Base-by-base conservation (phyloP, 768 basidiomycete genomes). In the Tulasnella calospora region DNA sequence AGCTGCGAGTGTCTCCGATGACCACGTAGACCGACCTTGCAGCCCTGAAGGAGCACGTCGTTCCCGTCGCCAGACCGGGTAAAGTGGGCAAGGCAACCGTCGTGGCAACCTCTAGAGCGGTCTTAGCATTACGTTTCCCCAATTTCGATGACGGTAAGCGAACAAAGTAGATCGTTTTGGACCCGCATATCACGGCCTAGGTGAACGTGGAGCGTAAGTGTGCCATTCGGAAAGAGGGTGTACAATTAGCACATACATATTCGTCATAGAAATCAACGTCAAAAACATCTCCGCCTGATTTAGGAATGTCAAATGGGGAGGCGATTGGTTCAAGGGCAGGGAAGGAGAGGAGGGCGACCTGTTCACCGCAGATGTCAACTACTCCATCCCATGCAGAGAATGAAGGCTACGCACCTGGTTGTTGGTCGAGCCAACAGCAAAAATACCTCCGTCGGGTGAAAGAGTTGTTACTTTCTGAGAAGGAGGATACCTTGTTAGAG, bases 391-490 rank as follows among this genome's bases (percentile, higher is more conserved):
- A 47, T 73, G 81, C 69, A 33, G 75, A 76, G 5, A 17, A 41
- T 23, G 30, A 71, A 70, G 77, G 78, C 79, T 71, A 17, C 88
- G 80, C 82, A 95, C 94, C 82, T 91, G 88, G 81, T 89, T 89
- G 79, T 88, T 88, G 4, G 95, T 94, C 33, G 91, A 84, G 15
- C 85, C 94, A 46, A 91, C 89, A 5, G 90, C 92, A 7, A 97
- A 83, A 55, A 92, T 83, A 35, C 85, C 86, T 33, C 88, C 88
- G 81, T 91, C 87, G 8, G 91, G 90, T 55, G 95, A 95, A 77
- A 98, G 85, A 1, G 90, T 88, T 1, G 95, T 96, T 33, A 96
- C 91, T 90, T 94, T 96, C 96, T 98, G 83, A 75, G n/a, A 51
- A 41, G 72, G 35, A 61, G 73, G 74, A 82, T 61, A n/a, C 38